Evolutionary conservation across 805 yeast species (phyloP).

Genomic region (Torulaspora indica): DNA sequence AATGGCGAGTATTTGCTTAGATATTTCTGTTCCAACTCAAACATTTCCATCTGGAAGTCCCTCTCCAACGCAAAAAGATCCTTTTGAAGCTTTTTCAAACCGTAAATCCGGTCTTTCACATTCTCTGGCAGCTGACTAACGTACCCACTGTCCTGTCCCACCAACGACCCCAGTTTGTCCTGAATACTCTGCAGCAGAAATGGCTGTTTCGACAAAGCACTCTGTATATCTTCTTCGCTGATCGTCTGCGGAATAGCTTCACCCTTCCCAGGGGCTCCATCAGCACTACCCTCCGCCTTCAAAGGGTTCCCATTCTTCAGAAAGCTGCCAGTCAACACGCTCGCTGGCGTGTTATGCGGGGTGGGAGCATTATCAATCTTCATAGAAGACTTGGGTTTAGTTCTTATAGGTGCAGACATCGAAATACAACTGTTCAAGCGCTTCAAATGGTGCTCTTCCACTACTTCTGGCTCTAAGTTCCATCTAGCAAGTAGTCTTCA

Average conservation of each 20-base stretch:
- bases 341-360: conserved; percentile 97
- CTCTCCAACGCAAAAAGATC: conserved; percentile 80
- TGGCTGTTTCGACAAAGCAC: conserved; percentile 68
- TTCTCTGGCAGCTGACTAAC: conserved; percentile 65
- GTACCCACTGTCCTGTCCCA: conserved; percentile 86
- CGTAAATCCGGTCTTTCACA: conserved; percentile 72
- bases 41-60: conserved; percentile 83
- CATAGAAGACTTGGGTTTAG: conserved; percentile 44
- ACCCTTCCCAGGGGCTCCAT: conserved; percentile 7
- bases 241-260: conserved; percentile 58
- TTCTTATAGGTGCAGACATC: conserved; percentile 88
- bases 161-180: conserved; percentile 76
- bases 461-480: neutral
- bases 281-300: conserved; percentile 20
- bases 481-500: neutral
- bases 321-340: conserved; percentile 63
- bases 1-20: conserved; percentile 69
- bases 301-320: conserved; percentile 58
- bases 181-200: conserved; percentile 81
- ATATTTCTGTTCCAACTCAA: conserved; percentile 79
- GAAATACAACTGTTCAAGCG: neutral
- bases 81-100: conserved; percentile 75
- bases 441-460: neutral
- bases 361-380: conserved; percentile 92
- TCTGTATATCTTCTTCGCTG: conserved; percentile 53